Percentiles rank a stretch among this genome's conserved stretches.
phyloP scores from a whole-genome alignment of 306 rosid species.

The Glycyrrhiza uralensis region DNA sequence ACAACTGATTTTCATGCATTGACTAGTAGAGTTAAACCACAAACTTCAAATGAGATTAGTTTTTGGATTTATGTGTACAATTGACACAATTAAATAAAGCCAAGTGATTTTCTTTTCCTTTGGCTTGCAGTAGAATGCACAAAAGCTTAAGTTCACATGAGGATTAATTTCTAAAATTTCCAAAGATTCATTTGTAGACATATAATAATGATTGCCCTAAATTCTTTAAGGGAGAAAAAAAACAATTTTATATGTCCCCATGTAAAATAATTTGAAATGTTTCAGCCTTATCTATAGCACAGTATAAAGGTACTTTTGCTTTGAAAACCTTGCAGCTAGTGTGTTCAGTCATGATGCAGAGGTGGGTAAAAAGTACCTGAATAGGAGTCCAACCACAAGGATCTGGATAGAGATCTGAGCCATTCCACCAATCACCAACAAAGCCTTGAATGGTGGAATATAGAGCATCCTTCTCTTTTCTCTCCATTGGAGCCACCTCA shows the following conservation, averaged over 20 bases:
- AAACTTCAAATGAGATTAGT: neutral
- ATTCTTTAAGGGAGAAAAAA: neutral
- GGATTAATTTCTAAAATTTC: neutral
- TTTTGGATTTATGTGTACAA: neutral
- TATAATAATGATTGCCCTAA: neutral
- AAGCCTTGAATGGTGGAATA: slow-evolving; percentile 73
- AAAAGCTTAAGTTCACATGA: neutral
- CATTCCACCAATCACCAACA: slow-evolving; percentile 85
- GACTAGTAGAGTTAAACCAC: neutral
- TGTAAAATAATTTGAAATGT: neutral
- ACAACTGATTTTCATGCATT: neutral
- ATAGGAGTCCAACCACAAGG: slow-evolving; percentile 97
- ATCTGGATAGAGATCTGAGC: slow-evolving; percentile 93
- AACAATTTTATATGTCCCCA: neutral
- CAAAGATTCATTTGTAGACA: neutral
- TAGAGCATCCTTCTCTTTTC: slow-evolving; percentile 60
- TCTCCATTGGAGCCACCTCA: slow-evolving; percentile 70
- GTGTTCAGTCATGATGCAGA: neutral
- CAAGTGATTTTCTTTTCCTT: neutral
- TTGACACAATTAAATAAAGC: neutral
- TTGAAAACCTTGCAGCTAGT: slow-evolving; percentile 8
- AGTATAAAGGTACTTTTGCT: neutral
- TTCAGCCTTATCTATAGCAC: slow-evolving; percentile 12
- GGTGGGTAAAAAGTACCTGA: slow-evolving; percentile 54
- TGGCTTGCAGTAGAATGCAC: neutral